Evolutionary conservation across 768 basidiomycete species (phyloP).

Genomic region (Lentinula guzmanii): DNA sequence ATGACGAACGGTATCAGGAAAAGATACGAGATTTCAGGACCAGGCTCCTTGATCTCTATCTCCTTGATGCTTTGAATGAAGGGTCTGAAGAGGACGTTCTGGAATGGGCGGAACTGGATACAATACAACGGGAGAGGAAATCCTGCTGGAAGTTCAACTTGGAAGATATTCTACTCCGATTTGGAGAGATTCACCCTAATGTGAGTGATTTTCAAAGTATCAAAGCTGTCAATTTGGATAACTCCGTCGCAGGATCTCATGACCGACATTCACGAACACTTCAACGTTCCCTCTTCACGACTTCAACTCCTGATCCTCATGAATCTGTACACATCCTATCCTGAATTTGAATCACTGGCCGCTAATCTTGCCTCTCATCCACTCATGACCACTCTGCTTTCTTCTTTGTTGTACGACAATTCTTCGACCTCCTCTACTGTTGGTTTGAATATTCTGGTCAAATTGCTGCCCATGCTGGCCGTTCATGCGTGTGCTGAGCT

Average conservation of each 20-base stretch:
- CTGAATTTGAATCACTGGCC: conserved; percentile 44
- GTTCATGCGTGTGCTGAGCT: conserved; percentile 53
- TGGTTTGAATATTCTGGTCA: conserved; percentile 58
- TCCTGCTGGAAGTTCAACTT: conserved; percentile 73
- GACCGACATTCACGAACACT: conserved; percentile 59
- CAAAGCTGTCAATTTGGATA: conserved; percentile 2
- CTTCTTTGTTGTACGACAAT: conserved; percentile 67
- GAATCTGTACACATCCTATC: conserved; percentile 51
- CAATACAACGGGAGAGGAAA: conserved; percentile 52
- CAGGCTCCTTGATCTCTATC: conserved; percentile 66
- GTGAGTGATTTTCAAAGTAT: conserved; percentile 17
- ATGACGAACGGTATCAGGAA: conserved; percentile 33
- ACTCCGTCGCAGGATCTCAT: conserved; percentile 55
- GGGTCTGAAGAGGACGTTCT: conserved; percentile 66
- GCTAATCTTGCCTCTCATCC: conserved; percentile 51
- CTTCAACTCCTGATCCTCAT: conserved; percentile 68
- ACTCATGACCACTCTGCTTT: conserved; percentile 57
- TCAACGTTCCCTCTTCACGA: conserved; percentile 52
- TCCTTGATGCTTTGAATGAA: conserved; percentile 74
- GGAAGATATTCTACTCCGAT: conserved; percentile 66
- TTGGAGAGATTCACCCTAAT: conserved; percentile 52
- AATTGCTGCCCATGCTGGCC: conserved; percentile 71
- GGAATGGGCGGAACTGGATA: conserved; percentile 67
- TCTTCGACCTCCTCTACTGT: conserved; percentile 68
- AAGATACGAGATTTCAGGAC: conserved; percentile 63